Percentiles rank a stretch among this genome's conserved stretches.
phyloP scores from a whole-genome alignment of 495 filamentous ascomycete genomes.

The Venustampulla echinocandica region DNA sequence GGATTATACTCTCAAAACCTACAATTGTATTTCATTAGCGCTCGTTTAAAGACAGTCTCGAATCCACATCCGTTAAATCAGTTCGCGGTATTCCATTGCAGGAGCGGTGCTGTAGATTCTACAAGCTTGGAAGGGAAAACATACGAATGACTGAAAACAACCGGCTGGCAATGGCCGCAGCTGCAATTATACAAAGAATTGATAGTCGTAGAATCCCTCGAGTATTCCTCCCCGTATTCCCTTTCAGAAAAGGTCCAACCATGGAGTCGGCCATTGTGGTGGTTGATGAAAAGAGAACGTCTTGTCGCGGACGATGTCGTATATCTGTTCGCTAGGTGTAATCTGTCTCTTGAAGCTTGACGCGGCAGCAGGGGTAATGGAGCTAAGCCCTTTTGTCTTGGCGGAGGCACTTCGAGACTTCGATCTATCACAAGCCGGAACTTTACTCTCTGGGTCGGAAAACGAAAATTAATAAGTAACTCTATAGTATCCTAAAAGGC shows the following conservation, averaged over 20 bases:
- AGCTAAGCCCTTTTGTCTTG: not conserved
- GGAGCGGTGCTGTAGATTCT: too few relatives aligned
- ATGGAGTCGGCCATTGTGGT: conserved; percentile 17
- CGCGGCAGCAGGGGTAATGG: conserved; percentile 10
- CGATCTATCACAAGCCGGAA: not conserved
- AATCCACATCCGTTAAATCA: not conserved
- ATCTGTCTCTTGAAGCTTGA: conserved; percentile 13
- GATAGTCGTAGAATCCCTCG: conserved; percentile 81
- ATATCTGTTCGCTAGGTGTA: conserved; percentile 15
- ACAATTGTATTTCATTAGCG: conserved; percentile 10
- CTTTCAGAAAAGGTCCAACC: conserved; percentile 31
- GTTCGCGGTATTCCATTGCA: not conserved
- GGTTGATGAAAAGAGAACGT: conserved; percentile 17
- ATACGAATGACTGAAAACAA: conserved; percentile 96
- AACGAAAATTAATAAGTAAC: too few relatives aligned
- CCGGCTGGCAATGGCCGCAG: conserved; percentile 84
- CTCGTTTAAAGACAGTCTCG: not conserved
- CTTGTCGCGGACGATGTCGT: conserved; percentile 13
- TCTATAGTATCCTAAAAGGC: too few relatives aligned
- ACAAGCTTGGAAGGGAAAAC: conserved; percentile 27
- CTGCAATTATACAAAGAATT: conserved; percentile 89
- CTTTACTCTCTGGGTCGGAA: too few relatives aligned
- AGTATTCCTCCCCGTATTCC: conserved; percentile 49
- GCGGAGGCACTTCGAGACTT: not conserved
- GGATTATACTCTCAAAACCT: conserved; percentile 99